Conservation (phyloP, 1,284 basidiomycete genomes). For the Chalciporus sp. region DNA sequence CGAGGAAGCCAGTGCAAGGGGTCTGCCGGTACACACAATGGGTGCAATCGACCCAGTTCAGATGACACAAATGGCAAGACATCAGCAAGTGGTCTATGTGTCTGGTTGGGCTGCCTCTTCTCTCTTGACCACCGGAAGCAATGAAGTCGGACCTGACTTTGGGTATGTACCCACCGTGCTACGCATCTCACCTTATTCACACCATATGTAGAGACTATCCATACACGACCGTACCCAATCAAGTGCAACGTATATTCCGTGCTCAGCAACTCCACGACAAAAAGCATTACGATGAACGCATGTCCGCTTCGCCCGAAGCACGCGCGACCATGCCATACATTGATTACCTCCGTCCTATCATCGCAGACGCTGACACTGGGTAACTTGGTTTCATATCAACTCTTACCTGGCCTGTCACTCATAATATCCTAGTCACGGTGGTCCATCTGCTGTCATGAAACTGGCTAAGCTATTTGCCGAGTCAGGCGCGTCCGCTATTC, state of each 20-base stretch:
- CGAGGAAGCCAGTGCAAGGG: constrained; percentile 61
- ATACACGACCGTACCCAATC: constrained; percentile 93
- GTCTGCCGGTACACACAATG: constrained; percentile 81
- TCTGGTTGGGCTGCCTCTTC: constrained; percentile 94
- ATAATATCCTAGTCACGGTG: constrained; percentile 69
- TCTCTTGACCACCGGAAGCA: constrained; percentile 85
- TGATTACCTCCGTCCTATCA: constrained; percentile 91
- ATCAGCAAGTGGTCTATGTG: constrained; percentile 94
- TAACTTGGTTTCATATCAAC: constrained; percentile 35
- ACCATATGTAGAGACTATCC: constrained; percentile 73
- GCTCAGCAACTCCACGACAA: constrained; percentile 86
- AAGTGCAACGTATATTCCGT: constrained; percentile 84
- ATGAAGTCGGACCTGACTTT: constrained; percentile 98
- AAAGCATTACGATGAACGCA: constrained; percentile 86
- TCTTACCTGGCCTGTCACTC: constrained; percentile 6
- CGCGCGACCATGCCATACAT: constrained; percentile 72
- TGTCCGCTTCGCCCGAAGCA: constrained; percentile 64
- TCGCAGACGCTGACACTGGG: constrained; percentile 95
- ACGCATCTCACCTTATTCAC: constrained; percentile 4
- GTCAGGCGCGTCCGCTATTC: constrained; percentile 88
- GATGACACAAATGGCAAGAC: constrained; percentile 96
- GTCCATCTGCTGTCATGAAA: constrained; percentile 96
- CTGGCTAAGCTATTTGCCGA: constrained; percentile 92
- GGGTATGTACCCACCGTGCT: constrained; percentile 56
- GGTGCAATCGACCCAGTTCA: constrained; percentile 91